Evolutionary conservation across 768 basidiomycete species (phyloP), one percentile per base, ranked within the genome.

Genomic region (Boletus rubropictus): DNA sequence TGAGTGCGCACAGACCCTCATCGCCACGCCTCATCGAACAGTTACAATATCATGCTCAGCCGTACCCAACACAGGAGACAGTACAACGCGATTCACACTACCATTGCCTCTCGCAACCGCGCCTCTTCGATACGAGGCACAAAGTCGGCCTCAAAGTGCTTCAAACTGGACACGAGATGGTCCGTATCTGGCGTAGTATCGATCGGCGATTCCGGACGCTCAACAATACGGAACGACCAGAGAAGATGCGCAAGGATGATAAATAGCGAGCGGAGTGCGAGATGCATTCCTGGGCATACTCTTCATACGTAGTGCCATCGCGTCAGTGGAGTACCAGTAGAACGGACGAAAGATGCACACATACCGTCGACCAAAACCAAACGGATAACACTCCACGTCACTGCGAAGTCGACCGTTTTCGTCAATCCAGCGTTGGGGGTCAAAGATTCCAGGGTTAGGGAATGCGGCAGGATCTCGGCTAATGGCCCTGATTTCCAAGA

Each of bases 251-350:
- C 78, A 0, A 80, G 74, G 52, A 78, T 80, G 37, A 84, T 66
- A 57, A 79, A 82, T 0, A 86, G 64, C 2, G 83, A 84, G 0
- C 43, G 48, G 27, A 50, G 59, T 3, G 59, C 82, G 18, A 85
- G 72, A 59, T 81, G 72, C 53, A 75, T 76, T 1, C 82, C 82
- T 0, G 80, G 81, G 49, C 82, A 86, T 1, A 82, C 72, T 28
- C 81, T 76, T 42, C n/a, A 1, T 11, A 6, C 7, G 12, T 1
- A 18, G 4, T 0, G 20, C 22, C 9, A 28, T n/a, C 15, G 11
- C n/a, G 14, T 20, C 0, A 12, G 15, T 5, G 28, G 20, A 1
- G 3, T 5, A 17, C 12, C 8, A 11, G 28, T 20, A 18, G 2
- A 1, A 17, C 27, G 24, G 1, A 7, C 2, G 3, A 33, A 3